Percentiles rank a stretch among this genome's conserved stretches.
These are phyloP conservation scores for Kalmanozyma brasiliensis DNA, from an alignment of 1,284 basidiomycete species.

Conservation along the genomic window DNA sequence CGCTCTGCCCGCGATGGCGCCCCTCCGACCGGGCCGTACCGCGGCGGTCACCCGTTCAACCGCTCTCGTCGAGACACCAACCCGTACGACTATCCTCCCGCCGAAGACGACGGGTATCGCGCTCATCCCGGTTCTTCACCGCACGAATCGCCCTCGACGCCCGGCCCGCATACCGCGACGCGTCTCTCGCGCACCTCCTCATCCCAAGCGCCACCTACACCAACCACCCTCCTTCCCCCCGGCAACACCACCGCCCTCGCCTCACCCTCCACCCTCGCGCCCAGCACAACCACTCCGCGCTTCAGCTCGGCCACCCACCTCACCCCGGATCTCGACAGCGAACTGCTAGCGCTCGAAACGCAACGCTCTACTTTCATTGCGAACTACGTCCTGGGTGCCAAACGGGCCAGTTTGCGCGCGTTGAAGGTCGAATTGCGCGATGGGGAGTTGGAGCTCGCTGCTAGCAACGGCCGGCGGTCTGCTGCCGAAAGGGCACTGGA, in stretches of 20 bases:
- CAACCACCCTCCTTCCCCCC: constrained; percentile 12
- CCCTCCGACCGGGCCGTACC: constrained; percentile 13
- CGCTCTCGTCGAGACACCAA: constrained; percentile 28
- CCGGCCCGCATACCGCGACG: constrained; percentile 7
- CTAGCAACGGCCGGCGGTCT: not conserved
- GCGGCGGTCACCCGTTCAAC: constrained; percentile 31
- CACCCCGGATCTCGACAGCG: constrained; percentile 34
- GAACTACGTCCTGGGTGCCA: constrained; percentile 15
- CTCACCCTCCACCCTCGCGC: constrained; percentile 16
- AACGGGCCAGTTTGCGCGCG: constrained; percentile 1
- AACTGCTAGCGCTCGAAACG: constrained; percentile 22
- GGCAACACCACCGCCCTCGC: constrained; percentile 5
- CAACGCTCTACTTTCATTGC: constrained; percentile 14
- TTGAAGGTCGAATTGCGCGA: constrained; percentile 7
- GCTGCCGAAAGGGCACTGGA: constrained; percentile 28
- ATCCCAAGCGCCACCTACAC: constrained; percentile 18
- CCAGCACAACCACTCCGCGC: too few relatives aligned
- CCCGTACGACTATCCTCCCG: constrained; percentile 16
- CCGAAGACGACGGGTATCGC: constrained; percentile 11
- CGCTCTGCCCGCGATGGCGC: constrained; percentile 16
- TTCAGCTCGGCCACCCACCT: too few relatives aligned
- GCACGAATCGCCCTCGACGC: constrained; percentile 34
- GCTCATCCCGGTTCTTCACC: constrained; percentile 25
- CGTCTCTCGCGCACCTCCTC: constrained; percentile 37
- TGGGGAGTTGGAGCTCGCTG: constrained; percentile 15